Evolutionary conservation across 2,329 filamentous ascomycete genomes (phyloP).

Genomic region (Aspergillus spinulosporus): DNA sequence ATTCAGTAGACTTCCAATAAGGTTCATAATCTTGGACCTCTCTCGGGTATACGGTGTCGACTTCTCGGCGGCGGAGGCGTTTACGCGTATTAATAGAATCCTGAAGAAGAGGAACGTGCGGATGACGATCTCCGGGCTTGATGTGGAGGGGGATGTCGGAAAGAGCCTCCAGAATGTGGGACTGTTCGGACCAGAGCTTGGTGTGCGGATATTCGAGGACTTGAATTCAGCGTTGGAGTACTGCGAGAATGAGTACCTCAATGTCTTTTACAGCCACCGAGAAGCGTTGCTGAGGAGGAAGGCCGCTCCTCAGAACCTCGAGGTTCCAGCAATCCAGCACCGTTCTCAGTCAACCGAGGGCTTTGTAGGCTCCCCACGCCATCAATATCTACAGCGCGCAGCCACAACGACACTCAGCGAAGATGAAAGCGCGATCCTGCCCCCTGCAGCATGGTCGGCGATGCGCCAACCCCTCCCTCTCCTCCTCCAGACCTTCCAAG

Average conservation of each 20-base stretch:
- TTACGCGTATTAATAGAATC: conserved; percentile 86
- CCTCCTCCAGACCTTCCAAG: conserved; percentile 93
- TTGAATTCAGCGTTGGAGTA: conserved; percentile 91
- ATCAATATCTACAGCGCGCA: conserved; percentile 72
- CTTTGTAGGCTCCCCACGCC: conserved; percentile 73
- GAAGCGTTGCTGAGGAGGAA: conserved; percentile 46
- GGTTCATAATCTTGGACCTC: conserved; percentile 86
- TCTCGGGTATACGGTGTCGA: conserved; percentile 88
- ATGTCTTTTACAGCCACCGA: conserved; percentile 71
- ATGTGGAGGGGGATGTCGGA: conserved; percentile 72
- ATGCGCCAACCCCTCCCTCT: conserved; percentile 89
- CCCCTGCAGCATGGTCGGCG: conserved; percentile 71
- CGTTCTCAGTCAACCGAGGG: conserved; percentile 48
- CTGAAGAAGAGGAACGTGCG: conserved; percentile 74
- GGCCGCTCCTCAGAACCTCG: conserved; percentile 22
- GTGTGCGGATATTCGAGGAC: conserved; percentile 79
- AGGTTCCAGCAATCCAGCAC: conserved; percentile 34
- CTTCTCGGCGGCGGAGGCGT: conserved; percentile 94
- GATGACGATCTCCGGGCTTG: conserved; percentile 79
- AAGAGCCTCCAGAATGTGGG: conserved; percentile 80
- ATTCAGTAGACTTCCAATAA: conserved; percentile 76
- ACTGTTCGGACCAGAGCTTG: conserved; percentile 69
- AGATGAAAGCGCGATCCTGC: conserved; percentile 54
- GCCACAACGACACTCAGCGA: conserved; percentile 73
- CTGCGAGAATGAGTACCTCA: conserved; percentile 92